Conservation (phyloP, 768 basidiomycete genomes). For the Boletus coccyginus region DNA sequence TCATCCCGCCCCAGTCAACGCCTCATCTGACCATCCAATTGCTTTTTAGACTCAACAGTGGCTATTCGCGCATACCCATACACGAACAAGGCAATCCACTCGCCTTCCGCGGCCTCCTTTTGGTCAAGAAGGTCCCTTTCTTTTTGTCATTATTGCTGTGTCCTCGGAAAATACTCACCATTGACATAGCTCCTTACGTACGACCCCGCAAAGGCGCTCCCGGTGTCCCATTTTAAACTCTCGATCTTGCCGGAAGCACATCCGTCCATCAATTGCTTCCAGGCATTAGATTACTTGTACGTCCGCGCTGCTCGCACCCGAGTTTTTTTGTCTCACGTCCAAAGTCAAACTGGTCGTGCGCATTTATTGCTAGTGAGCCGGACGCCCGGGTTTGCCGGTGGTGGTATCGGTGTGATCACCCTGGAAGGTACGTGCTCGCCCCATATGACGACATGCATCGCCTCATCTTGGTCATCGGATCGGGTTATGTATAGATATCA, state of each 20-base stretch:
- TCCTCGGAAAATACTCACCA: not conserved
- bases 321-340: not conserved
- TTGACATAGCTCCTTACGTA: conserved; percentile 71
- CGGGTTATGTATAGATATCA: conserved; percentile 52
- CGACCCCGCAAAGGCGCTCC: conserved; percentile 76
- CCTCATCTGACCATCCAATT: conserved; percentile 8
- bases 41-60: conserved; percentile 58
- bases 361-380: conserved; percentile 85
- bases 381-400: conserved; percentile 79
- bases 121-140: conserved; percentile 73
- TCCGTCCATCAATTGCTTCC: conserved; percentile 90
- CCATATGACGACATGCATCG: not conserved
- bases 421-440: conserved; percentile 58
- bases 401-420: conserved; percentile 89
- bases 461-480: not conserved
- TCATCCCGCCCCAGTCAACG: conserved; percentile 4
- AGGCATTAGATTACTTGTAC: conserved; percentile 91
- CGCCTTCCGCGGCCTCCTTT: conserved; percentile 77
- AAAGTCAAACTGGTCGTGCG: conserved; percentile 93
- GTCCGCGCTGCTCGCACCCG: conserved; percentile 13
- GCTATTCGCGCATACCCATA: conserved; percentile 91
- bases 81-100: conserved; percentile 67
- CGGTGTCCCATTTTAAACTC: conserved; percentile 72
- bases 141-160: not conserved
- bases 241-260: conserved; percentile 87